Conservation (phyloP, 2,329 filamentous ascomycete genomes). For the Metarhizium robertsii region DNA sequence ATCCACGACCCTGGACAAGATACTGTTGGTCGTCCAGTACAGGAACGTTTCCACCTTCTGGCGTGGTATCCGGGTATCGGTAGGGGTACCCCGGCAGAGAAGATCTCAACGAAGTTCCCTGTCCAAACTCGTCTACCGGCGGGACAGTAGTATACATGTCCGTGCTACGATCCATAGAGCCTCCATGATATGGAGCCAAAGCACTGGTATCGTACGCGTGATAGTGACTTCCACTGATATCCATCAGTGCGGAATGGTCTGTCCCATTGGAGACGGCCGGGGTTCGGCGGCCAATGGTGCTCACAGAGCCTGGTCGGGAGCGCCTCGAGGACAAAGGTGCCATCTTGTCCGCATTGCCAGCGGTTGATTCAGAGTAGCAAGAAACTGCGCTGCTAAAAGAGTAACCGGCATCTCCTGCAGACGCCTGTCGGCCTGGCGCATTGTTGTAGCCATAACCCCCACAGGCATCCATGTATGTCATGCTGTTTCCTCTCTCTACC, state of each 20-base stretch:
- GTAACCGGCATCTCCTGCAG: slow-evolving; percentile 10
- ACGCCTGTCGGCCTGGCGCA: neutral
- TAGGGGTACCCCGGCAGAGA: slow-evolving; percentile 17
- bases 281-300: neutral
- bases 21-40: slow-evolving; percentile 4
- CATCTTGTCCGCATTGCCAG: neutral
- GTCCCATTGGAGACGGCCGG: neutral
- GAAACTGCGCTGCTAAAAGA: slow-evolving; percentile 5
- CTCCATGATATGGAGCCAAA: neutral
- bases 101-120: slow-evolving; percentile 10
- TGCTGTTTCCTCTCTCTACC: slow-evolving; percentile 9
- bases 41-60: neutral
- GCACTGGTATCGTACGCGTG: neutral
- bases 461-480: slow-evolving; percentile 18
- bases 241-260: neutral
- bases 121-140: slow-evolving; percentile 6
- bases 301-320: neutral
- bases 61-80: slow-evolving; percentile 19
- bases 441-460: slow-evolving; percentile 16
- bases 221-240: neutral
- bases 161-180: neutral
- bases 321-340: neutral
- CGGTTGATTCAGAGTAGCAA: neutral
- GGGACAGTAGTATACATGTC: slow-evolving; percentile 10
- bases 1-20: neutral